Evolutionary conservation across 768 basidiomycete genomes (phyloP).

Genomic region (Russula sp.): DNA sequence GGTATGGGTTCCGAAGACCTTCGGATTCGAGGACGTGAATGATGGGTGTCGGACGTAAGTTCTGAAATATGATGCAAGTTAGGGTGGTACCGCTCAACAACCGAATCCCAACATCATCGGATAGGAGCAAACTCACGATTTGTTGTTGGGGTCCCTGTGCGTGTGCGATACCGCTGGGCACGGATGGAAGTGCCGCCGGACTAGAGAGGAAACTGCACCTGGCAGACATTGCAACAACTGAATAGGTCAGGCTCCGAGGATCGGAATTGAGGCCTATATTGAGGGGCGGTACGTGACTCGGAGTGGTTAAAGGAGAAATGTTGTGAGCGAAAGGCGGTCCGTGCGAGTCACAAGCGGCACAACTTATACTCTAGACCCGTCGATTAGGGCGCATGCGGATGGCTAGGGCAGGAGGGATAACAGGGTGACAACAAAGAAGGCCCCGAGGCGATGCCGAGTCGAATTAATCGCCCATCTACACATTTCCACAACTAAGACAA

Average conservation of each 20-base stretch:
- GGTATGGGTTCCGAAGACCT: neutral
- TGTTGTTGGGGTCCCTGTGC: neutral
- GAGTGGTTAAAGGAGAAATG: slow-evolving; percentile 1
- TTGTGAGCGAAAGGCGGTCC: neutral
- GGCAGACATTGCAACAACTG: slow-evolving; percentile 3
- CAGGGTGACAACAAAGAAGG: neutral
- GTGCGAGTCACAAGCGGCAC: slow-evolving; percentile 1
- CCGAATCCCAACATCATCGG: too few species aligned
- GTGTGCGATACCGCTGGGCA: neutral
- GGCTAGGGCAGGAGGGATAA: neutral
- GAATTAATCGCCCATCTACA: neutral
- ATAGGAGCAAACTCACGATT: slow-evolving; percentile 4
- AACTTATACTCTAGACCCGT: neutral
- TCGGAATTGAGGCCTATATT: too few species aligned
- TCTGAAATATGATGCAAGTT: neutral
- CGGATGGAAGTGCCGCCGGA: neutral
- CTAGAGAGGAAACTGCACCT: neutral
- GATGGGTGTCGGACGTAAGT: neutral
- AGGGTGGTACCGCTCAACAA: neutral
- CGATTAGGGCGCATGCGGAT: neutral
- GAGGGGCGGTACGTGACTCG: neutral
- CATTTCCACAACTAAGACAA: slow-evolving; percentile 18
- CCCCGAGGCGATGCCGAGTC: slow-evolving; percentile 8
- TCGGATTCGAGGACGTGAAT: neutral
- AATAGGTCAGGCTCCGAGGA: neutral